These are phyloP conservation scores for Aspergillus ostianus DNA, from an alignment of 495 filamentous ascomycete genomes.

Conservation along the genomic window DNA sequence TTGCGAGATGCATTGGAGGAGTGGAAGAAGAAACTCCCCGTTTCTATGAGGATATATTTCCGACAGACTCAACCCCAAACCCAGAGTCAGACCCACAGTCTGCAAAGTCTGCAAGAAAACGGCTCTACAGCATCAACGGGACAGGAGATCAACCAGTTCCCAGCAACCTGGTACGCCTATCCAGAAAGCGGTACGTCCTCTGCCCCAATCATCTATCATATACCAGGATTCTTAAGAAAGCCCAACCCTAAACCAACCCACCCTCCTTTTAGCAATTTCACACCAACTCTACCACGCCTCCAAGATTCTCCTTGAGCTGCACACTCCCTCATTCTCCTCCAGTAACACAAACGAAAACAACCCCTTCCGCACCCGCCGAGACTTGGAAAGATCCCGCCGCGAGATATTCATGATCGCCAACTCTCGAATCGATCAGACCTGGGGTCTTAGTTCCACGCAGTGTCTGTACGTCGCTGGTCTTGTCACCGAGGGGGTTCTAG, in stretches of 20 bases:
- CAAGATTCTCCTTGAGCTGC: constrained; percentile 6
- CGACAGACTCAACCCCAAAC: not conserved
- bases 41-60: constrained; percentile 1
- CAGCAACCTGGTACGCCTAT: constrained; percentile 8
- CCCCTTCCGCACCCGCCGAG: not conserved
- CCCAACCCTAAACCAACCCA: not conserved
- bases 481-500: constrained; percentile 7
- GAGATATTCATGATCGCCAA: constrained; percentile 10
- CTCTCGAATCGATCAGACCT: constrained; percentile 1
- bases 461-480: constrained; percentile 9
- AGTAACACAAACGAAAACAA: not conserved
- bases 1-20: not conserved
- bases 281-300: constrained; percentile 13
- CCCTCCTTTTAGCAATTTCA: not conserved
- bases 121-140: not conserved
- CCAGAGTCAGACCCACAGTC: no score
- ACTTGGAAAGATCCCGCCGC: constrained; percentile 3
- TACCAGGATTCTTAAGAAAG: not conserved
- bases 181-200: constrained; percentile 5
- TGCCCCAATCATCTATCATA: not conserved
- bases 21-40: constrained; percentile 2
- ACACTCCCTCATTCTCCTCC: not conserved
- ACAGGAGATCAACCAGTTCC: not conserved
- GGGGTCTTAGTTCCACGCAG: constrained; percentile 8
- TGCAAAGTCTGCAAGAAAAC: no score